Conservation (phyloP, 768 basidiomycete species). For the Boletus rex-veris region DNA sequence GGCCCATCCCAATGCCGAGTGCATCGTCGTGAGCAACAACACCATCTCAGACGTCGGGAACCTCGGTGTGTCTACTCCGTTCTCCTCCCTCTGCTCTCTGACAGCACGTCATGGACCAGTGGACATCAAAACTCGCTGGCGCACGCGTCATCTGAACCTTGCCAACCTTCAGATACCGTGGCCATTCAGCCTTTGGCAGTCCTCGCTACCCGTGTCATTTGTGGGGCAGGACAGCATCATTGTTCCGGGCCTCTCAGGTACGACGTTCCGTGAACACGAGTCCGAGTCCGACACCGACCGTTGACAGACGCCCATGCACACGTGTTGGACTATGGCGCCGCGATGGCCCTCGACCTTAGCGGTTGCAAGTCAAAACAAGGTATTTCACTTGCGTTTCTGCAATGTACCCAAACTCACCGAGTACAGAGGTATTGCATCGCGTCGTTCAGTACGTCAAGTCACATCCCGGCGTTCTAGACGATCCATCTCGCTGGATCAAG, state of each 20-base stretch:
- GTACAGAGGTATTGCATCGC: slow-evolving; percentile 57
- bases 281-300: background rate
- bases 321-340: slow-evolving; percentile 63
- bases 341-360: slow-evolving; percentile 64
- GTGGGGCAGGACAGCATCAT: slow-evolving; percentile 43
- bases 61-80: slow-evolving; percentile 38
- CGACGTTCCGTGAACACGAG: background rate
- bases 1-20: slow-evolving; percentile 49
- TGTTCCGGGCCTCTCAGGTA: slow-evolving; percentile 74
- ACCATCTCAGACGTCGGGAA: slow-evolving; percentile 48
- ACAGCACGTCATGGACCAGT: slow-evolving; percentile 7
- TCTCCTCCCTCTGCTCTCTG: background rate
- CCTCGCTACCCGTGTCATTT: slow-evolving; percentile 20
- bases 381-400: slow-evolving; percentile 17
- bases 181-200: slow-evolving; percentile 19
- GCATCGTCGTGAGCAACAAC: slow-evolving; percentile 52
- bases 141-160: background rate
- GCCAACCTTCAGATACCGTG: slow-evolving; percentile 21
- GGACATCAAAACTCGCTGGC: slow-evolving; percentile 27
- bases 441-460: slow-evolving; percentile 56
- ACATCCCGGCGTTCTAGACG: slow-evolving; percentile 52
- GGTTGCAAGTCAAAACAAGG: slow-evolving; percentile 58
- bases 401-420: background rate
- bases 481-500: slow-evolving; percentile 66
- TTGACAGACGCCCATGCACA: slow-evolving; percentile 76